Conservation (phyloP, 2,329 filamentous ascomycete species). For the Mycosphaerelloides madeirae region DNA sequence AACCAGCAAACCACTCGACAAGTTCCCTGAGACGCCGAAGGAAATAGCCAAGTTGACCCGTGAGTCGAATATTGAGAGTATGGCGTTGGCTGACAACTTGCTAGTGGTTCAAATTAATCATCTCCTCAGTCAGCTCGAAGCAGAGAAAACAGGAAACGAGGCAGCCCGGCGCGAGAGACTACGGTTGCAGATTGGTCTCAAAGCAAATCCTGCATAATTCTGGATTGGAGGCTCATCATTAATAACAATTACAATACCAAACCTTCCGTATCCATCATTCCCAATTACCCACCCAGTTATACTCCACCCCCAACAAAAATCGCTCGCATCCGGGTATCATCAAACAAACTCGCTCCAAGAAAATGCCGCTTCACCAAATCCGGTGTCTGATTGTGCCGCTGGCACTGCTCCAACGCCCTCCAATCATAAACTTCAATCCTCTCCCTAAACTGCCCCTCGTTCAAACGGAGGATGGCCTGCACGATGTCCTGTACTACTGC, state of each 20-base stretch:
- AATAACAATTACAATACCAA: too few relatives aligned
- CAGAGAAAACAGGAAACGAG: constrained; percentile 29
- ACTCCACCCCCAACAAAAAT: constrained; percentile 18
- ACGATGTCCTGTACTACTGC: constrained; percentile 15
- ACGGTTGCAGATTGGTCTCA: constrained; percentile 30
- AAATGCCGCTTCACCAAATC: constrained; percentile 21
- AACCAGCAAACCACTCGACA: constrained; percentile 29
- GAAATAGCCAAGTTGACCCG: constrained; percentile 28
- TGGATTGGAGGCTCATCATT: neutral
- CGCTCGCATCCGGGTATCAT: constrained; percentile 17
- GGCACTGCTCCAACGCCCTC: constrained; percentile 27
- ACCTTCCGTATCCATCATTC: too few relatives aligned
- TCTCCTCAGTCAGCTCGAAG: constrained; percentile 28
- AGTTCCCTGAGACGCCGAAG: constrained; percentile 29
- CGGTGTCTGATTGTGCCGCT: constrained; percentile 13
- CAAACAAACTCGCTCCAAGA: constrained; percentile 27
- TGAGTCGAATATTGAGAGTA: constrained; percentile 11
- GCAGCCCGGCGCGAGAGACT: constrained; percentile 27
- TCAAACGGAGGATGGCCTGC: constrained; percentile 18
- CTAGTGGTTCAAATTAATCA: constrained; percentile 27
- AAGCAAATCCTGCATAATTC: constrained; percentile 28
- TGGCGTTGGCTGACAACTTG: neutral
- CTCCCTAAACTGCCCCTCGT: constrained; percentile 24
- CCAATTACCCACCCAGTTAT: neutral
- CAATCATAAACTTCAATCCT: constrained; percentile 31